A percentile compares a stretch with the other conserved stretches of the same genome.
These are phyloP conservation scores for Fusarium armeniacum DNA, from an alignment of 2,329 filamentous ascomycete species.

Conservation along the genomic window DNA sequence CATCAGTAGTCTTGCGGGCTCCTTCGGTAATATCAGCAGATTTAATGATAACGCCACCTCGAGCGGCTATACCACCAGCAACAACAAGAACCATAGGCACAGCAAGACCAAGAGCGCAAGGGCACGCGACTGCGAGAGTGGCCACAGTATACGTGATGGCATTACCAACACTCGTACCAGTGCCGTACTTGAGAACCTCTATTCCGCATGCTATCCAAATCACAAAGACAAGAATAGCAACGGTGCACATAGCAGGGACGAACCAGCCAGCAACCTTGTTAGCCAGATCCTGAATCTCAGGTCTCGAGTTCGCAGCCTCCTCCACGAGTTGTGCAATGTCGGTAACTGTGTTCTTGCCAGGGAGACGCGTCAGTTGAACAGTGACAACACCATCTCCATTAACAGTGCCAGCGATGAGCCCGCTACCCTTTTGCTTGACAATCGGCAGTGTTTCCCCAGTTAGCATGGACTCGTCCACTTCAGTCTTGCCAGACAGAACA, in stretches of 20 bases:
- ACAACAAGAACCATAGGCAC: constrained; percentile 77
- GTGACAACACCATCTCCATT: constrained; percentile 62
- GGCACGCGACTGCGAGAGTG: constrained; percentile 73
- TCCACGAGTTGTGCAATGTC: constrained; percentile 72
- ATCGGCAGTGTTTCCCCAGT: constrained; percentile 7
- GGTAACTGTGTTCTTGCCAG: constrained; percentile 71
- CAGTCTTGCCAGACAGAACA: constrained; percentile 66
- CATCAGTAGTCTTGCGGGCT: constrained; percentile 66
- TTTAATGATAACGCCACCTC: constrained; percentile 72
- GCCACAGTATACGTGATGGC: constrained; percentile 58
- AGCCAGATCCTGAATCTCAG: constrained; percentile 69
- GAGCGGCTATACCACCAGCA: constrained; percentile 69
- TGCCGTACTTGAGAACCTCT: constrained; percentile 55
- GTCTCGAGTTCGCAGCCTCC: constrained; percentile 70
- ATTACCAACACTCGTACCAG: constrained; percentile 47
- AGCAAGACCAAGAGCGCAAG: constrained; percentile 74
- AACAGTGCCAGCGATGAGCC: constrained; percentile 13
- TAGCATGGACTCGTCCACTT: constrained; percentile 75
- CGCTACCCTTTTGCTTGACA: constrained; percentile 11
- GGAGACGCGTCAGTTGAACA: constrained; percentile 64
- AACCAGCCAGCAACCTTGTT: constrained; percentile 71
- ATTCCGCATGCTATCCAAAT: constrained; percentile 21
- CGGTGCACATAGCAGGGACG: constrained; percentile 66
- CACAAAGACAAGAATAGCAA: constrained; percentile 61
- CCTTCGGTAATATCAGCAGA: constrained; percentile 68